Evolutionary conservation across 1,284 basidiomycete species (phyloP).

Genomic region (Cryptococcus deneoformans): DNA sequence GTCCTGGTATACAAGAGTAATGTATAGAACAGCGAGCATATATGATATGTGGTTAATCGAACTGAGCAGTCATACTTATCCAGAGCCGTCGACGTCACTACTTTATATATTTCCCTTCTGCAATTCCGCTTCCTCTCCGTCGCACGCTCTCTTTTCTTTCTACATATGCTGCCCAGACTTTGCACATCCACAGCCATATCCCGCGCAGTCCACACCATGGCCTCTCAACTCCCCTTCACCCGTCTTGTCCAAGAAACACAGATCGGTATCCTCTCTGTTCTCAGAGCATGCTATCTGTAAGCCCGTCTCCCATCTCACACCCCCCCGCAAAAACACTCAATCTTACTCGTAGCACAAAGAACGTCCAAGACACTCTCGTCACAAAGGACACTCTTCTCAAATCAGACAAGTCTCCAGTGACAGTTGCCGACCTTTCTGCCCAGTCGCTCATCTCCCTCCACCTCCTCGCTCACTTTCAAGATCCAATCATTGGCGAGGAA

Average conservation of each 20-base stretch:
- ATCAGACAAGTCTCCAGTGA: constrained; percentile 93
- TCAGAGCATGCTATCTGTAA: constrained; percentile 67
- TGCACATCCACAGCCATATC: background rate
- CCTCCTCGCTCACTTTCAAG: constrained; percentile 73
- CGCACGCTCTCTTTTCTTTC: too few species aligned
- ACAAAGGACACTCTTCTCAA: constrained; percentile 86
- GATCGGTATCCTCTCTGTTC: constrained; percentile 84
- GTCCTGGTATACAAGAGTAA: too few species aligned
- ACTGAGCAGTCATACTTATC: too few species aligned
- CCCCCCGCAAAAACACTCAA: background rate
- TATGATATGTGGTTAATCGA: too few species aligned
- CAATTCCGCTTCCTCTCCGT: too few species aligned
- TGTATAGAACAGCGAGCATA: too few species aligned
- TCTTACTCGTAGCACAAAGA: constrained; percentile 61
- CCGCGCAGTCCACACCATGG: background rate
- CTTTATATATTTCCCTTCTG: too few species aligned
- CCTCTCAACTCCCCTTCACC: constrained; percentile 34
- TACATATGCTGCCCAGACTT: too few species aligned
- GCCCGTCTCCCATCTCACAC: constrained; percentile 20
- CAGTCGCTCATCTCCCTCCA: constrained; percentile 83
- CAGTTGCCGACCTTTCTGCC: constrained; percentile 86
- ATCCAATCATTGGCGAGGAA: constrained; percentile 94
- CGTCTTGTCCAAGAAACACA: constrained; percentile 44
- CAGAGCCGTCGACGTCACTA: too few species aligned
- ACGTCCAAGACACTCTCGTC: constrained; percentile 85